Conservation (phyloP, 2,329 filamentous ascomycete genomes). For the Cryphonectria nitschkei region DNA sequence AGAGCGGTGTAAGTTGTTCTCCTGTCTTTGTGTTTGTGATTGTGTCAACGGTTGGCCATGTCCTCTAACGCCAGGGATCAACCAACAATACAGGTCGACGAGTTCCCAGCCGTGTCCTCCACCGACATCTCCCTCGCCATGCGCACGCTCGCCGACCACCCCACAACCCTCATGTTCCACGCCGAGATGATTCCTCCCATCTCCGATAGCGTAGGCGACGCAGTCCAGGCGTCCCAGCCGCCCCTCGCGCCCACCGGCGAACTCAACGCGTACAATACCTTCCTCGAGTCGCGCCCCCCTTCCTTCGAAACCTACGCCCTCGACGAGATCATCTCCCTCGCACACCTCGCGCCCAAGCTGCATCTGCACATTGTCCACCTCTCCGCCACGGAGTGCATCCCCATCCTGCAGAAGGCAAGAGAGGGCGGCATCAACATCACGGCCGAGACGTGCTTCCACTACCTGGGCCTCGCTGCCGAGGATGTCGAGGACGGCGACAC, state of each 20-base stretch:
- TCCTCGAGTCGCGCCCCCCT: slow-evolving; percentile 86
- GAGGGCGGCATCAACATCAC: slow-evolving; percentile 80
- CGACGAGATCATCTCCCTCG: slow-evolving; percentile 80
- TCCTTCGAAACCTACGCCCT: slow-evolving; percentile 91
- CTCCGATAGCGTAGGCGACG: slow-evolving; percentile 76
- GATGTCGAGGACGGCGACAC: slow-evolving; percentile 84
- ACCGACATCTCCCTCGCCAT: slow-evolving; percentile 80
- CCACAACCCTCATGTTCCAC: slow-evolving; percentile 98
- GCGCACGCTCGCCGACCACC: slow-evolving; percentile 74
- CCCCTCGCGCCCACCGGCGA: slow-evolving; percentile 73
- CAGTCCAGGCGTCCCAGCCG: slow-evolving; percentile 69
- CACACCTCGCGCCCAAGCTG: slow-evolving; percentile 77
- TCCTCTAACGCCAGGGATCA: background rate
- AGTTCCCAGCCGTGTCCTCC: slow-evolving; percentile 90
- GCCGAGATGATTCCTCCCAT: slow-evolving; percentile 97
- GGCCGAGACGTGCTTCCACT: slow-evolving; percentile 95
- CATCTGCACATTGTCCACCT: slow-evolving; percentile 93
- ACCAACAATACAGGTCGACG: slow-evolving; percentile 68
- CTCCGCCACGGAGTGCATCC: slow-evolving; percentile 86
- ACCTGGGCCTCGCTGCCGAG: slow-evolving; percentile 83
- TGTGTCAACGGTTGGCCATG: background rate
- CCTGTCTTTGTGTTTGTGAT: background rate
- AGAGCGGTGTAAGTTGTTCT: slow-evolving; percentile 76
- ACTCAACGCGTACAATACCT: slow-evolving; percentile 81
- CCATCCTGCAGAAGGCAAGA: slow-evolving; percentile 75